Base-by-base conservation (phyloP, 2,329 filamentous ascomycete genomes). In the Alternaria alternata region DNA sequence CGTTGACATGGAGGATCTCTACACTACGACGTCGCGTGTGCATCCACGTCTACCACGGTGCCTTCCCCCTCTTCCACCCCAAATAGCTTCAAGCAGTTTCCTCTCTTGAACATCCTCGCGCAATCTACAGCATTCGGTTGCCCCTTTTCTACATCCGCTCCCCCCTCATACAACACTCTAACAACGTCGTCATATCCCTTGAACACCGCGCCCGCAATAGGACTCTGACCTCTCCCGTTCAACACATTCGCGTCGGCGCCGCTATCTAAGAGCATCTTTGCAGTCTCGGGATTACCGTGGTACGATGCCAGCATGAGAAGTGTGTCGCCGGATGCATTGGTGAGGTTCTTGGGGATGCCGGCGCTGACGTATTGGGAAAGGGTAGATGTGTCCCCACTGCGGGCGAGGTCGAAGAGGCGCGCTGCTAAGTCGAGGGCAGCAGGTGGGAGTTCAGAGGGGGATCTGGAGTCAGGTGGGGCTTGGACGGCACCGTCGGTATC, bases 271-370 rank as follows among this genome's bases (percentile, higher is more conserved):
- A 92, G 82, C 59, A 90, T 80, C 47, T 80, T 81, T 26, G 89
- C 87, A 0, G 90, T 83, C 0, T 85, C 81, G 2, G 84, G 81
- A 55, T 91, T 87, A 11, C 89, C 89, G 66, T 91, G 85, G 68
- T 92, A 92, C 0, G 89, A 84, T 0, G 89, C 87, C 1, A 93
- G 84, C 90, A 93, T 93, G 60, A 92, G 81, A 61, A 92, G 77
- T n/a, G 86, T 91, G 73, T 93, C 89, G 49, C 90, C 90, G 64
- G 90, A 89, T 51, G 89, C 85, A 69, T 92, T 92, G 22, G 89
- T 91, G 75, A 92, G 81, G 69, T 91, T 92, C 1, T 86, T 81
- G 0, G 89, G 89, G 26, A 92, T 80, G 1, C 90, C 89, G 2
- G 86, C 87, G 1, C 83, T 81, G 38, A 93, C 76, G 48, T 90